Evolutionary conservation across 169 alveolate genomes (phyloP).

Genomic region (Plasmodium sp.): DNA sequence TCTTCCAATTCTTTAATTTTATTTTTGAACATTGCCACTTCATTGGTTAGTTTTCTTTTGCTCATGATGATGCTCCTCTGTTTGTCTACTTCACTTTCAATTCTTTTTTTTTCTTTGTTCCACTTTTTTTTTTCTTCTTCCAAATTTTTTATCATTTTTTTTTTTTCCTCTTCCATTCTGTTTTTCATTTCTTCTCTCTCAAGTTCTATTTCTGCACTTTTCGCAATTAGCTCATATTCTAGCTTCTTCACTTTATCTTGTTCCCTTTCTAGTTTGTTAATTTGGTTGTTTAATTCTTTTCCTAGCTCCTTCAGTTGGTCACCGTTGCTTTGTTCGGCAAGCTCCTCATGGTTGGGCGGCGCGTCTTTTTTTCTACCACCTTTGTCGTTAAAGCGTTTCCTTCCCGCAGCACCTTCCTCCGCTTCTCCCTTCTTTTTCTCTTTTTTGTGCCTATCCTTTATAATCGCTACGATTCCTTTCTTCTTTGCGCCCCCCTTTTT

Average conservation of each 20-base stretch:
- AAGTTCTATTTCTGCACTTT: slow-evolving; percentile 74
- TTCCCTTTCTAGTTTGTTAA: slow-evolving; percentile 53
- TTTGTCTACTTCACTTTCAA: slow-evolving; percentile 70
- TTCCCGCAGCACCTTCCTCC: neutral
- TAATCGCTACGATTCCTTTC: neutral
- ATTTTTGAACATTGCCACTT: slow-evolving; percentile 73
- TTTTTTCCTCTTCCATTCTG: slow-evolving; percentile 68
- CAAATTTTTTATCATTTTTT: slow-evolving; percentile 49
- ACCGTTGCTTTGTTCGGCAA: neutral
- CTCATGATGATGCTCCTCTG: slow-evolving; percentile 54
- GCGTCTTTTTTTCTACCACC: neutral
- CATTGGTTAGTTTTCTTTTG: slow-evolving; percentile 70
- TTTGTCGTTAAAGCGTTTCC: neutral
- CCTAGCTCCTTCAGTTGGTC: slow-evolving; percentile 33
- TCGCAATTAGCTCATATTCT: slow-evolving; percentile 73
- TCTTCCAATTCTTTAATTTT: slow-evolving; percentile 70
- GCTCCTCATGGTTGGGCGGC: neutral
- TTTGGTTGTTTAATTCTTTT: slow-evolving; percentile 43
- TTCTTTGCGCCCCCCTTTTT: slow-evolving; percentile 1
- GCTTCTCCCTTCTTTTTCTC: neutral
- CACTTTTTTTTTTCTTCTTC: slow-evolving; percentile 76
- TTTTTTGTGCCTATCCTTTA: neutral
- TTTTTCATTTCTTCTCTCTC: slow-evolving; percentile 77
- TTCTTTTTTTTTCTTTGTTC: slow-evolving; percentile 71
- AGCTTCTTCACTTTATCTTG: slow-evolving; percentile 65